Evolutionary conservation across 768 basidiomycete species (phyloP), one percentile per base, ranked within the genome.

Genomic region (Calvatia gigantea): DNA sequence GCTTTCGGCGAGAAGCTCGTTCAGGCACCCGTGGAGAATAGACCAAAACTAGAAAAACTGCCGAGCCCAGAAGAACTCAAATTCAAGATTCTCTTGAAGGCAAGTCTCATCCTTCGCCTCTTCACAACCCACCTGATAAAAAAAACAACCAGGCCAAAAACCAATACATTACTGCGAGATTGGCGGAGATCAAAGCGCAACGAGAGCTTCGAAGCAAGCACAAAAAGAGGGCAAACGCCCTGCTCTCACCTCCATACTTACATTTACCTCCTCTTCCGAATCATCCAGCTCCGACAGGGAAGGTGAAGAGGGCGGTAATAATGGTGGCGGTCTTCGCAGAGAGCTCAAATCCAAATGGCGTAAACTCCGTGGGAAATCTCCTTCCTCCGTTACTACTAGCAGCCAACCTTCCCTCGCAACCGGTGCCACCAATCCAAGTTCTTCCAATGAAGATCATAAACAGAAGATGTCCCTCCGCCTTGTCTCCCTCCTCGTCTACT

Each of bases 61-160:
- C 95, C 95, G 0, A 95, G 92, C 65, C 95, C 95, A 0, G 87
- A 93, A 49, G 81, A 86, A 15, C 74, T 98, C 45, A 88, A 82
- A 66, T 79, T 84, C 4, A 83, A 83, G 58, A 79, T 97, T n/a
- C 66, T 97, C 32, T 70, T 98, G 57, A 98, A 98, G 78, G 91
- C 86, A 28, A 44, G 74, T 69, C 15, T 51, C 32, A 39, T 25
- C 5, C 39, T 45, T 11, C 2, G 15, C 52, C 35, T 39, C 4
- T 35, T 15, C 45, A 14, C 23, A 15, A 31, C 17, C 5, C 33
- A 17, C 4, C 51, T 43, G 7, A 44, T 57, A 2, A 39, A 8
- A 7, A 3, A 14, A 7, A 3, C 39, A 32, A 12, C 14, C 51
- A 88, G 86, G 83, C 89, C 3, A 93, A 92, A 74, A 91, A 91